phyloP scores from a whole-genome alignment of 2,329 filamentous ascomycete species.

The Scolecobasidium constrictum region DNA sequence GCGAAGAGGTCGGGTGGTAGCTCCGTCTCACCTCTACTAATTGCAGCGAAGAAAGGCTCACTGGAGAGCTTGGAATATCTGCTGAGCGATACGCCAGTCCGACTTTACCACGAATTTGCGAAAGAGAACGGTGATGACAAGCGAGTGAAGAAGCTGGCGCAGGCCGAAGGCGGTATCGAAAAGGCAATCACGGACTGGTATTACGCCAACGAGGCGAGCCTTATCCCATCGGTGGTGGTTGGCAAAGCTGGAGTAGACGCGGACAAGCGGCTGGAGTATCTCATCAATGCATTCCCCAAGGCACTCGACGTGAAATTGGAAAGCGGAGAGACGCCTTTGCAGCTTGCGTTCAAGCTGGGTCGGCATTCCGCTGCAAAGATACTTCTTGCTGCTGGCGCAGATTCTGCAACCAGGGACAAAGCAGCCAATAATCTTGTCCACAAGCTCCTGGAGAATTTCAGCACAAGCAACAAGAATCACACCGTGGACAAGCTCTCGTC shows the following conservation, averaged over 20 bases:
- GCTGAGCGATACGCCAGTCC: slow-evolving; percentile 56
- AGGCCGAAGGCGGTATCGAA: slow-evolving; percentile 52
- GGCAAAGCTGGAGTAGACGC: slow-evolving; percentile 29
- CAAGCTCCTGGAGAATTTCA: slow-evolving; percentile 22
- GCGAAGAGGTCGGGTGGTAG: slow-evolving; percentile 9
- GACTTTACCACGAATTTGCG: slow-evolving; percentile 59
- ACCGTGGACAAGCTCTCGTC: slow-evolving; percentile 14
- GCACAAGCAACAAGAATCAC: not conserved
- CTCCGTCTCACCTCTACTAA: slow-evolving; percentile 47
- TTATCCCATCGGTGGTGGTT: slow-evolving; percentile 45
- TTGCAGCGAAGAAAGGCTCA: slow-evolving; percentile 45
- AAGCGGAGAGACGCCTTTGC: slow-evolving; percentile 54
- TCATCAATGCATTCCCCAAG: slow-evolving; percentile 51
- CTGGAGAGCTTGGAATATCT: slow-evolving; percentile 70
- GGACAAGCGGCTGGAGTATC: slow-evolving; percentile 50
- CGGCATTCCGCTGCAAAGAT: slow-evolving; percentile 45
- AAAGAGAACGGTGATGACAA: slow-evolving; percentile 50
- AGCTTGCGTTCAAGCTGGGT: slow-evolving; percentile 51
- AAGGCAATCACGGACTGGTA: slow-evolving; percentile 53
- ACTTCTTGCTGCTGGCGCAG: slow-evolving; percentile 57
- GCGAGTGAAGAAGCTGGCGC: slow-evolving; percentile 49
- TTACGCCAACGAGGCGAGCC: slow-evolving; percentile 37
- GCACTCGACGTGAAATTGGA: slow-evolving; percentile 50
- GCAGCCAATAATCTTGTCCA: slow-evolving; percentile 48
- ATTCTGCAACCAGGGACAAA: slow-evolving; percentile 54